Evolutionary conservation across 1,284 basidiomycete species (phyloP).

Genomic region (Ceratobasidium sp.): DNA sequence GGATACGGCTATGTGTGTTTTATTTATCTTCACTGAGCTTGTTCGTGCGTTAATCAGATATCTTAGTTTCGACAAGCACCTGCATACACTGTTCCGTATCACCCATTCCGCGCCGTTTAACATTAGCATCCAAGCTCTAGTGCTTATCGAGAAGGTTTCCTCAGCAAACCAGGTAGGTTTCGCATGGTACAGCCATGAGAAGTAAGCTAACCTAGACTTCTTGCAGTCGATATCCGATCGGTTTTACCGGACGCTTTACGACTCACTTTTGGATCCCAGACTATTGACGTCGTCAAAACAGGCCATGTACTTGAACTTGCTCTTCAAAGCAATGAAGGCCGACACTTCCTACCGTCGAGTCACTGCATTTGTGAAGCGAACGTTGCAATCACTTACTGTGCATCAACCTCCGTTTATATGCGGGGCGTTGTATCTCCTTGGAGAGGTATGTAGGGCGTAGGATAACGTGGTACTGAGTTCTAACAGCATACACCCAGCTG

Average conservation of each 20-base stretch:
- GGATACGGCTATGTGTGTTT: conserved; percentile 66
- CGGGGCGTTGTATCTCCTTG: conserved; percentile 77
- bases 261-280: conserved; percentile 85
- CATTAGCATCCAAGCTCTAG: conserved; percentile 92
- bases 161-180: conserved; percentile 51
- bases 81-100: conserved; percentile 94
- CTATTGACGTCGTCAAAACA: conserved; percentile 90
- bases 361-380: conserved; percentile 86
- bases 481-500: conserved; percentile 62
- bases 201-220: conserved; percentile 44
- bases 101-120: conserved; percentile 93
- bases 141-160: conserved; percentile 88
- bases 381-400: conserved; percentile 85
- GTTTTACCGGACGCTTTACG: conserved; percentile 93
- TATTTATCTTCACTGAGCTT: conserved; percentile 51
- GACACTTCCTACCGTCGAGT: conserved; percentile 75
- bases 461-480: neutral
- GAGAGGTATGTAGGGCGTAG: conserved; percentile 55
- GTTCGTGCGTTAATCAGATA: conserved; percentile 30
- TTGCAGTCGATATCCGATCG: conserved; percentile 73
- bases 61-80: conserved; percentile 83
- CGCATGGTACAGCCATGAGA: neutral
- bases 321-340: conserved; percentile 92
- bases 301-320: conserved; percentile 95
- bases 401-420: conserved; percentile 90